phyloP scores from a whole-genome alignment of 1,139 yeast species.

The Suhomyces chickasaworum region DNA sequence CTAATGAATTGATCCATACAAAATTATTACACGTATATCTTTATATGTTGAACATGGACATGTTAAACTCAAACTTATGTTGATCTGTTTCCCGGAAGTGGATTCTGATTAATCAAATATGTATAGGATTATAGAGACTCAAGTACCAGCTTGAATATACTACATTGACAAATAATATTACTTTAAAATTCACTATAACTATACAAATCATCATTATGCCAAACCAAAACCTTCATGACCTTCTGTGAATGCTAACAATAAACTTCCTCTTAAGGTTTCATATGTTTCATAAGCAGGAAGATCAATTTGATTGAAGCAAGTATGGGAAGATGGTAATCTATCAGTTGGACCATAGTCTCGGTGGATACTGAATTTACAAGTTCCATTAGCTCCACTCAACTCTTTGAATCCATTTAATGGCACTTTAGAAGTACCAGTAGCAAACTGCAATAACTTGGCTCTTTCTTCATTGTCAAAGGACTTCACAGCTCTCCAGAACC shows the following conservation, averaged over 20 bases:
- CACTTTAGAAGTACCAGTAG: conserved; percentile 96
- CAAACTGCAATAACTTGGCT: conserved; percentile 91
- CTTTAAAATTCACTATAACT: not conserved
- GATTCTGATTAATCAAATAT: not conserved
- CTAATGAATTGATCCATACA: no score
- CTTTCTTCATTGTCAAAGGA: conserved; percentile 93
- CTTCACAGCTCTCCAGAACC: conserved; percentile 98
- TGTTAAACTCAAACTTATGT: no score
- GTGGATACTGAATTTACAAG: conserved; percentile 85
- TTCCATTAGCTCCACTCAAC: conserved; percentile 85
- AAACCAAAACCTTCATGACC: conserved; percentile 97
- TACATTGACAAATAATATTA: not conserved
- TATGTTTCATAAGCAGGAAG: conserved; percentile 91
- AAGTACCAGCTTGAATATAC: not conserved
- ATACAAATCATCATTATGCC: conserved; percentile 43
- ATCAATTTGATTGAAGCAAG: conserved; percentile 94
- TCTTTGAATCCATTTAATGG: conserved; percentile 94
- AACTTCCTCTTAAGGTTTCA: conserved; percentile 78
- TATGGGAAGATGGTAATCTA: conserved; percentile 91
- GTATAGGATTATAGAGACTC: not conserved
- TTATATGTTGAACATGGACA: no score
- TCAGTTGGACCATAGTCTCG: conserved; percentile 86
- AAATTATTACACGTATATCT: no score
- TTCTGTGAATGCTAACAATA: conserved; percentile 85
- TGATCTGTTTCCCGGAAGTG: not conserved